These are phyloP conservation scores for Penicillium lagena DNA, from an alignment of 495 filamentous ascomycete species.

Conservation along the genomic window DNA sequence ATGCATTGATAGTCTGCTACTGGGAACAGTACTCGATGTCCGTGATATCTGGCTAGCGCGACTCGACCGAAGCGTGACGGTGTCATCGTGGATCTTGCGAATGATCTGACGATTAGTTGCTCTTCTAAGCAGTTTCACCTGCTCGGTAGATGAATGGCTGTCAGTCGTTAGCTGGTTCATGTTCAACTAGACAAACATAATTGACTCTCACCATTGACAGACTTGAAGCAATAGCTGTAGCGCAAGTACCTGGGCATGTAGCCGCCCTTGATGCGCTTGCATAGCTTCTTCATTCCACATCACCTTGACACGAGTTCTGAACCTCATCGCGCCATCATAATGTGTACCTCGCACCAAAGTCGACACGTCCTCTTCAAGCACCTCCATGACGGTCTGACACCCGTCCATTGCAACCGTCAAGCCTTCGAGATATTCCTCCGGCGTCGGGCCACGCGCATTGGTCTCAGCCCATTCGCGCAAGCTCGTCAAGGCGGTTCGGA, in stretches of 20 bases:
- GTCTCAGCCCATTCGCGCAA: constrained; percentile 33
- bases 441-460: constrained; percentile 17
- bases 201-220: constrained; percentile 32
- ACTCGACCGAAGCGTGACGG: constrained; percentile 26
- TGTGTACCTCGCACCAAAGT: constrained; percentile 19
- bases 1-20: constrained; percentile 21
- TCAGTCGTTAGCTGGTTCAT: constrained; percentile 1
- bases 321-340: constrained; percentile 7
- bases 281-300: constrained; percentile 41
- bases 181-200: background rate
- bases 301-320: constrained; percentile 20
- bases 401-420: constrained; percentile 36
- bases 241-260: constrained; percentile 34
- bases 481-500: constrained; percentile 32
- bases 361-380: constrained; percentile 32
- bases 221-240: constrained; percentile 39
- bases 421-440: constrained; percentile 21
- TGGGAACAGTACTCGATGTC: constrained; percentile 19
- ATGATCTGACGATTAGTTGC: constrained; percentile 33
- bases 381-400: constrained; percentile 33
- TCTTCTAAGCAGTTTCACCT: constrained; percentile 26
- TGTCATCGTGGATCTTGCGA: constrained; percentile 33
- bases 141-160: constrained; percentile 29
- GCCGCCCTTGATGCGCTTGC: constrained; percentile 30
- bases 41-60: constrained; percentile 22